phyloP scores from a whole-genome alignment of 352 stramenopile species.

The Phytophthora crassamura region DNA sequence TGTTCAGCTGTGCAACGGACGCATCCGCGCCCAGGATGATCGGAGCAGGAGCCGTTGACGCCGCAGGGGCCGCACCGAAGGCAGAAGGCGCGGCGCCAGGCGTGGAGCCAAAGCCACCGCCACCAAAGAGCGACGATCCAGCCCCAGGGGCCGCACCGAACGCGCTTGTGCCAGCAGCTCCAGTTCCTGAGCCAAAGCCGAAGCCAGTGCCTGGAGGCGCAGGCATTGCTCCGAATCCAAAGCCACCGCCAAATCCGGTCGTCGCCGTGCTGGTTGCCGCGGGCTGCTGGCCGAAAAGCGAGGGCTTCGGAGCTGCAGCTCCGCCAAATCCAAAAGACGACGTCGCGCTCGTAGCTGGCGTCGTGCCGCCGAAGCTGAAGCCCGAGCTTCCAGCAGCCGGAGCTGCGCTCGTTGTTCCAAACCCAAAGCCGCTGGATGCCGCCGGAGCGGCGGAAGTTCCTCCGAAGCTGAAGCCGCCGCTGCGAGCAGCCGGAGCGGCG shows the following conservation, averaged over 20 bases:
- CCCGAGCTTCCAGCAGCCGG: slow-evolving; percentile 16
- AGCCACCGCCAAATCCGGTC: slow-evolving; percentile 37
- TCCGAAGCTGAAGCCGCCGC: slow-evolving; percentile 35
- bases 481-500: slow-evolving; percentile 31
- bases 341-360: slow-evolving; percentile 29
- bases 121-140: slow-evolving; percentile 40
- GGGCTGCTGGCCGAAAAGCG: slow-evolving; percentile 56
- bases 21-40: slow-evolving; percentile 82
- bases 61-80: slow-evolving; percentile 41
- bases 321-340: slow-evolving; percentile 46
- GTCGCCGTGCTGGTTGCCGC: slow-evolving; percentile 30
- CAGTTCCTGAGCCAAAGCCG: slow-evolving; percentile 41
- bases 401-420: slow-evolving; percentile 26
- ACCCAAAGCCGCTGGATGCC: slow-evolving; percentile 39
- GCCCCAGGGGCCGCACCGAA: slow-evolving; percentile 25
- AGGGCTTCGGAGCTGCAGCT: slow-evolving; percentile 47
- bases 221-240: slow-evolving; percentile 33
- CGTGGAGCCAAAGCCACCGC: slow-evolving; percentile 45
- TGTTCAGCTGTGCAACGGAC: slow-evolving; percentile 81
- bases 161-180: slow-evolving; percentile 17
- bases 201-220: slow-evolving; percentile 27
- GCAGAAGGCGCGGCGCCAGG: slow-evolving; percentile 22
- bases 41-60: slow-evolving; percentile 58
- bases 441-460: slow-evolving; percentile 18
- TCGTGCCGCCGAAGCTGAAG: slow-evolving; percentile 35